A percentile compares a stretch with the other conserved stretches of the same genome.
Evolutionary conservation across 2,329 filamentous ascomycete genomes (phyloP).

Genomic region (Exophiala phaeomuriformis): DNA sequence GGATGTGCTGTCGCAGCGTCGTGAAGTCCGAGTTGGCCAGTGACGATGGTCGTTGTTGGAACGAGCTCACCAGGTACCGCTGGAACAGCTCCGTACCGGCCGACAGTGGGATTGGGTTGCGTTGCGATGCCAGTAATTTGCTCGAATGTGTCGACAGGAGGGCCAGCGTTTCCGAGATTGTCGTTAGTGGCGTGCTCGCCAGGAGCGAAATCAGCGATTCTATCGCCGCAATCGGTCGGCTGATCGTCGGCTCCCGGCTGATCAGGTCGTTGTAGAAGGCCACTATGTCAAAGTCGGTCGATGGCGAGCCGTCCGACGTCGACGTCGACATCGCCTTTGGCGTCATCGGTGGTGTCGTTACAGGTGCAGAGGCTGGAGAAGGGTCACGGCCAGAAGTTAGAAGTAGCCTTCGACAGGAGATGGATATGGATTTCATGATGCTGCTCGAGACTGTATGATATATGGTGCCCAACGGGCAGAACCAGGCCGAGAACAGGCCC

Average conservation of each 20-base stretch:
- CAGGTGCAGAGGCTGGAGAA: slow-evolving; percentile 4
- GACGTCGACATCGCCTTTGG: slow-evolving; percentile 9
- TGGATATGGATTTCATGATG: no score
- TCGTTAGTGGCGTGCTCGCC: slow-evolving; percentile 68
- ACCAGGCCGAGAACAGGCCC: no score
- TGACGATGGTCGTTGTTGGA: slow-evolving; percentile 49
- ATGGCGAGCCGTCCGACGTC: slow-evolving; percentile 9
- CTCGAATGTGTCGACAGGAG: slow-evolving; percentile 70
- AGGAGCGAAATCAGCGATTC: slow-evolving; percentile 84
- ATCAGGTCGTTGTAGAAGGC: slow-evolving; percentile 59
- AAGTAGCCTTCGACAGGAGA: not conserved
- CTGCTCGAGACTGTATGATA: no score
- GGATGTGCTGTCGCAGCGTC: slow-evolving; percentile 70
- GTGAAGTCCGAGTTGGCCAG: slow-evolving; percentile 60
- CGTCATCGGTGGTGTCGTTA: slow-evolving; percentile 9
- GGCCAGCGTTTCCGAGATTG: slow-evolving; percentile 88
- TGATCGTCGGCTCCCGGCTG: slow-evolving; percentile 68
- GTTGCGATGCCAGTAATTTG: slow-evolving; percentile 67
- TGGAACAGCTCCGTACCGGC: slow-evolving; percentile 95
- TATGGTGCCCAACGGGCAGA: no score
- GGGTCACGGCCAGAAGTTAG: not conserved
- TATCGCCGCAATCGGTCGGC: slow-evolving; percentile 92
- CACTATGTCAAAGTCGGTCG: slow-evolving; percentile 47
- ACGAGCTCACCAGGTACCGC: slow-evolving; percentile 75
- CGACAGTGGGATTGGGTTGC: slow-evolving; percentile 84